These are phyloP conservation scores for Dioszegia crocea DNA, from an alignment of 768 basidiomycete genomes.

Conservation along the genomic window DNA sequence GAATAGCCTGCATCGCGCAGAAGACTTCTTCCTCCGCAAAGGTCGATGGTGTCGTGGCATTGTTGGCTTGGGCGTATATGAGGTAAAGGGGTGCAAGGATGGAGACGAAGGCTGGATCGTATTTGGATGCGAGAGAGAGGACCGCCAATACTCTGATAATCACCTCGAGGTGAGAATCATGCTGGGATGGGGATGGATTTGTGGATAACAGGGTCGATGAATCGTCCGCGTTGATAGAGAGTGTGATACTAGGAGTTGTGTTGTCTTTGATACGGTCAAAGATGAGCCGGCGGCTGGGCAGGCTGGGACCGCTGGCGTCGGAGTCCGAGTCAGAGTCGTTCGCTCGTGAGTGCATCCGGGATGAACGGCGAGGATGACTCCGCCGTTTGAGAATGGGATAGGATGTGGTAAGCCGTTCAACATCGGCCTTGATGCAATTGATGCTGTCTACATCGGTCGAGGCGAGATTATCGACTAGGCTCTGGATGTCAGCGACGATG, in stretches of 20 bases:
- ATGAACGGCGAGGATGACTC: neutral
- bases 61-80: neutral
- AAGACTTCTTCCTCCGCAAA: slow-evolving; percentile 13
- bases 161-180: neutral
- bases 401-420: neutral
- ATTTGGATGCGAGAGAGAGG: neutral
- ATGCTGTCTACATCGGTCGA: neutral
- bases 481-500: neutral
- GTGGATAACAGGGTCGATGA: neutral
- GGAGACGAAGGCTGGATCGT: neutral
- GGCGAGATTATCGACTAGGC: neutral
- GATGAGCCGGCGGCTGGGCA: neutral
- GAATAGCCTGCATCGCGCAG: neutral
- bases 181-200: neutral
- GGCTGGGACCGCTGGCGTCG: neutral
- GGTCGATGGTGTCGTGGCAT: neutral
- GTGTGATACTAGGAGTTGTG: neutral
- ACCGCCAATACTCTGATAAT: neutral
- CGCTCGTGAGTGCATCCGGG: neutral
- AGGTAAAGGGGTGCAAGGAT: slow-evolving; percentile 5
- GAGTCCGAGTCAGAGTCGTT: neutral
- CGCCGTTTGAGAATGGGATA: neutral
- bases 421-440: neutral
- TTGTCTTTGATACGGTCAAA: neutral
- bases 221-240: neutral